Evolutionary conservation across 768 basidiomycete species (phyloP).

Genomic region (Tulasnella sp.): DNA sequence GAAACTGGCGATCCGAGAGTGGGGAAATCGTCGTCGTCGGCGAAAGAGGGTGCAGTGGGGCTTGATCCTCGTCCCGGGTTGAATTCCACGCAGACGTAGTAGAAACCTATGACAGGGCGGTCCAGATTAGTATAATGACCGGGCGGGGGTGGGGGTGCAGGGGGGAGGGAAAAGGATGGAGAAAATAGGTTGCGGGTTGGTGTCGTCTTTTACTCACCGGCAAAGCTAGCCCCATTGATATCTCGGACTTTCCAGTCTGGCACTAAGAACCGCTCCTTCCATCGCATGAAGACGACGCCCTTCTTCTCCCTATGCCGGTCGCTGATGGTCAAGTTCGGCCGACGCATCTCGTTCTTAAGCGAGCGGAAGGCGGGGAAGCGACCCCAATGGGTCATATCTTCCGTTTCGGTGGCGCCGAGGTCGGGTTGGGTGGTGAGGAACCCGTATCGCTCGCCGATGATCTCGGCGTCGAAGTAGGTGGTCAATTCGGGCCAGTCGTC

Average conservation of each 20-base stretch:
- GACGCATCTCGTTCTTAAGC: slow-evolving; percentile 71
- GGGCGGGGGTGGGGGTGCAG: slow-evolving; percentile 10
- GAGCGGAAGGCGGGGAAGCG: slow-evolving; percentile 88
- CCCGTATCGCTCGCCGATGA: slow-evolving; percentile 85
- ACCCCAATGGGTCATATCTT: slow-evolving; percentile 92
- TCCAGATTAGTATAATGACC: slow-evolving; percentile 24
- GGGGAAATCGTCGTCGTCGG: slow-evolving; percentile 18
- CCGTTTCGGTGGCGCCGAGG: slow-evolving; percentile 86
- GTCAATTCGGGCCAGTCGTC: slow-evolving; percentile 94
- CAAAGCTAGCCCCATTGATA: slow-evolving; percentile 92
- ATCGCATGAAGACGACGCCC: slow-evolving; percentile 77
- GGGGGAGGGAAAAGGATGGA: not conserved
- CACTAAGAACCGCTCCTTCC: slow-evolving; percentile 96
- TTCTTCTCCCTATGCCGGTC: slow-evolving; percentile 54
- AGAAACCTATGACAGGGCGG: slow-evolving; percentile 59
- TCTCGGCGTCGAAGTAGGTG: slow-evolving; percentile 95
- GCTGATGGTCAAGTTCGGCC: slow-evolving; percentile 71
- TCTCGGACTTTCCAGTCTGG: slow-evolving; percentile 90
- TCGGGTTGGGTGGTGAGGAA: slow-evolving; percentile 66
- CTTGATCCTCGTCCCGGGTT: slow-evolving; percentile 45
- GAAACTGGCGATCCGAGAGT: slow-evolving; percentile 12
- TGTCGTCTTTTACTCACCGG: slow-evolving; percentile 50
- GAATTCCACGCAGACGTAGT: slow-evolving; percentile 92
- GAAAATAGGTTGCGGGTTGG: not conserved
- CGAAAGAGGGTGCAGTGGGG: slow-evolving; percentile 28